Percentiles rank a stretch among this genome's conserved stretches.
phyloP scores from a whole-genome alignment of 345 rosid species.

The Lepidium aucheri region DNA sequence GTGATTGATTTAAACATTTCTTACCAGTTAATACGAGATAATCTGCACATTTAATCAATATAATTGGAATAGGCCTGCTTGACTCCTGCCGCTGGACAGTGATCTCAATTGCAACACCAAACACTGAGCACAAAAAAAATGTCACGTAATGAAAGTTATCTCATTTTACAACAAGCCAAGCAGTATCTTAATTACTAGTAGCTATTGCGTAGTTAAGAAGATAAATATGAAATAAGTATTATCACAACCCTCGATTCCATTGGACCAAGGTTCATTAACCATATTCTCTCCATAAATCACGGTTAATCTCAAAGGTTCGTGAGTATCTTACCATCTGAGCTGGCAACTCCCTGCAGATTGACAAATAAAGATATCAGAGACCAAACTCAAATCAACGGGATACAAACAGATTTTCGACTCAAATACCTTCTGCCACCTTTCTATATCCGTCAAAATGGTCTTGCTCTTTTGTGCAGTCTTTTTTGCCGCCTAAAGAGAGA shows the following conservation, averaged over 20 bases:
- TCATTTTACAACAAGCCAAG: slow-evolving; percentile 3
- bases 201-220: not conserved
- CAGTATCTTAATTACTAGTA: not conserved
- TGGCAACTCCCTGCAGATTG: slow-evolving; percentile 85
- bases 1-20: not conserved
- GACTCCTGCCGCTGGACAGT: slow-evolving; percentile 69
- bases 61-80: slow-evolving; percentile 55
- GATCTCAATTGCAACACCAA: slow-evolving; percentile 83
- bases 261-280: not conserved
- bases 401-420: not conserved
- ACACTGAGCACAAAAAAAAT: slow-evolving; percentile 33
- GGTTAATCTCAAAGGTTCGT: no score
- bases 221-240: not conserved
- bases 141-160: not conserved
- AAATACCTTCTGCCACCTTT: slow-evolving; percentile 94
- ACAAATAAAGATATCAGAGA: slow-evolving; percentile 20
- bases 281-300: not conserved
- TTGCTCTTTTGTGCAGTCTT: slow-evolving; percentile 85
- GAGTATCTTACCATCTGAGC: slow-evolving; percentile 71
- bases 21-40: slow-evolving; percentile 78
- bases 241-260: not conserved
- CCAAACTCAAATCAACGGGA: slow-evolving; percentile 2
- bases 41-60: slow-evolving; percentile 72
- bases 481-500: slow-evolving; percentile 64
- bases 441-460: slow-evolving; percentile 78